Percentiles rank a stretch among this genome's conserved stretches.
Conservation (phyloP, 306 rosid species). For the Cucurbita pepo region DNA sequence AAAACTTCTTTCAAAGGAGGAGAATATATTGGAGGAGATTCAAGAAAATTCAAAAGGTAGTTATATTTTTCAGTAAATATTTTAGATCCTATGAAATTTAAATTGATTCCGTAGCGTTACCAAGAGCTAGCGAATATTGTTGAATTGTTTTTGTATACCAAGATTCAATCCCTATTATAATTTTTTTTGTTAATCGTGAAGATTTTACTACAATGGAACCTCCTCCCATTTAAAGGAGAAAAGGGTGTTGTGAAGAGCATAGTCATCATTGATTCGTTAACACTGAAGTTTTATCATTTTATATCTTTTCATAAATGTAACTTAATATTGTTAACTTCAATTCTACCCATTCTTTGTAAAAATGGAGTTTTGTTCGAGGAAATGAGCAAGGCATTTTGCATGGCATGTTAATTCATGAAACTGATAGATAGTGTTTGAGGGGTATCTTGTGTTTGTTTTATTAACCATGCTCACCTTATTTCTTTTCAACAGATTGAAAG, state of each 20-base stretch:
- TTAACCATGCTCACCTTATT: neutral
- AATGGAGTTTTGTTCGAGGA: neutral
- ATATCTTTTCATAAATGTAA: neutral
- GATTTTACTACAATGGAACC: neutral
- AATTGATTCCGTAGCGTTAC: neutral
- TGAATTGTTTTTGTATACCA: neutral
- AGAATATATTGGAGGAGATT: slow-evolving; percentile 66
- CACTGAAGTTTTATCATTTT: neutral
- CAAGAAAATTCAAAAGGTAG: slow-evolving; percentile 67
- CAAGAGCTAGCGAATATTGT: neutral
- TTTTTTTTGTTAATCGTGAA: neutral
- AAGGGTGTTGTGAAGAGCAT: neutral
- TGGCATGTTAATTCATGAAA: neutral
- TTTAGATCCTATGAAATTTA: neutral
- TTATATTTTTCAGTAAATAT: neutral
- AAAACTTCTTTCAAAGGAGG: slow-evolving; percentile 58
- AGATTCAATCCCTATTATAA: neutral
- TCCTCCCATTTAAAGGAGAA: neutral
- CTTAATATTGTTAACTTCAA: neutral
- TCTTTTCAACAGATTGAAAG: neutral
- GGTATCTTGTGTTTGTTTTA: neutral
- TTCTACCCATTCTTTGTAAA: neutral
- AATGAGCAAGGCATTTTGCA: neutral
- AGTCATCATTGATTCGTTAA: neutral
- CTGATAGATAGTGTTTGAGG: neutral